phyloP scores from a whole-genome alignment of 495 filamentous ascomycete species.

The Aspergillus nidulans region DNA sequence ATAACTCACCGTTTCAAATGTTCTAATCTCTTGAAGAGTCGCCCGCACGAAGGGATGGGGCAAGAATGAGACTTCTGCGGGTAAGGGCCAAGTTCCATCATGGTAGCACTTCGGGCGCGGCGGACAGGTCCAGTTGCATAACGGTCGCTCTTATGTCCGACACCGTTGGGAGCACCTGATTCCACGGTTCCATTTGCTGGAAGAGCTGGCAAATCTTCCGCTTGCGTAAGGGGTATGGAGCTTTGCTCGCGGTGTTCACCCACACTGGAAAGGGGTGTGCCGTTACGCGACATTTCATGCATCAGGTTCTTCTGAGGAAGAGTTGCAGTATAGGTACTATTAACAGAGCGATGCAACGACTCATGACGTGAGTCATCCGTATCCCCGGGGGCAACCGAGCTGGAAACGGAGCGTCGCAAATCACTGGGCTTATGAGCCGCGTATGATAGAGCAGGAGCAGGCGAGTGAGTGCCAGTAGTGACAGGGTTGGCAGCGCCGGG shows the following conservation, averaged over 20 bases:
- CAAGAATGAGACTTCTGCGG: slow-evolving; percentile 97
- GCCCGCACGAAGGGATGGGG: slow-evolving; percentile 96
- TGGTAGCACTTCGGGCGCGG: slow-evolving; percentile 88
- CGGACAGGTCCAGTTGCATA: slow-evolving; percentile 69
- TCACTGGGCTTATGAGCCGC: slow-evolving; percentile 75
- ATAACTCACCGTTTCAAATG: slow-evolving; percentile 91
- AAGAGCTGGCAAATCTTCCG: slow-evolving; percentile 63
- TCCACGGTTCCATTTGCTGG: slow-evolving; percentile 59
- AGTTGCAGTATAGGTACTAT: slow-evolving; percentile 51
- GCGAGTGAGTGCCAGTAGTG: slow-evolving; percentile 50
- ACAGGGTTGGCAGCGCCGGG: slow-evolving; percentile 63
- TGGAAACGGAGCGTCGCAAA: slow-evolving; percentile 85
- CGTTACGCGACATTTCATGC: slow-evolving; percentile 79
- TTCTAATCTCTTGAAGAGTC: slow-evolving; percentile 97
- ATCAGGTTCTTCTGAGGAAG: slow-evolving; percentile 75
- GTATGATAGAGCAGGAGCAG: slow-evolving; percentile 40
- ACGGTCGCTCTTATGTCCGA: slow-evolving; percentile 57
- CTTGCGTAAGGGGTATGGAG: slow-evolving; percentile 54
- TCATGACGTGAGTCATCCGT: slow-evolving; percentile 68
- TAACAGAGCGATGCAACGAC: slow-evolving; percentile 49
- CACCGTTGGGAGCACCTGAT: slow-evolving; percentile 56
- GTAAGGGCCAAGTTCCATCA: slow-evolving; percentile 95
- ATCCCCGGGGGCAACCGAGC: slow-evolving; percentile 81
- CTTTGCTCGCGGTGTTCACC: slow-evolving; percentile 74
- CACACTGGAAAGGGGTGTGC: slow-evolving; percentile 76